Evolutionary conservation across 2,329 filamentous ascomycete species (phyloP).

Genomic region (Trichoderma harzianum): DNA sequence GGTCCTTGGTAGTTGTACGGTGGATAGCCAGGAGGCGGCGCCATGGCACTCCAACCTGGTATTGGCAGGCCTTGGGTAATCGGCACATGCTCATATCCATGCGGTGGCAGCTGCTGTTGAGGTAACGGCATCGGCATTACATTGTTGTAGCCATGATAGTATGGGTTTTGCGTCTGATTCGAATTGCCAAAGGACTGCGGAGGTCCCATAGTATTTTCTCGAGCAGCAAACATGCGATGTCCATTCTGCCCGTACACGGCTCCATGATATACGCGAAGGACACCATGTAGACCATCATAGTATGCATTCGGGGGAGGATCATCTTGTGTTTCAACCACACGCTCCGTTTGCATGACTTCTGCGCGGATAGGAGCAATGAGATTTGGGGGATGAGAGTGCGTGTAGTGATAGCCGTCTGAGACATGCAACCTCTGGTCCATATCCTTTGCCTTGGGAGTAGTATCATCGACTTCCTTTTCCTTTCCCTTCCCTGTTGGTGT

Average conservation of each 20-base stretch:
- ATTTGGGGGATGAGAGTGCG: constrained; percentile 39
- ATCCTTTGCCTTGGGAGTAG: neutral
- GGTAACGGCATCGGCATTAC: constrained; percentile 18
- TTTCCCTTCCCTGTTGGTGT: neutral
- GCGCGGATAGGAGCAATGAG: constrained; percentile 47
- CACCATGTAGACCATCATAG: constrained; percentile 49
- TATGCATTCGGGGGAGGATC: constrained; percentile 60
- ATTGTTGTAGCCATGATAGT: constrained; percentile 38
- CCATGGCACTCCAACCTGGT: constrained; percentile 24
- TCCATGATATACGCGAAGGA: constrained; percentile 57
- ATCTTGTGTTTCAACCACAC: constrained; percentile 48
- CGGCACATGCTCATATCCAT: constrained; percentile 28
- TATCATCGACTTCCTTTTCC: neutral
- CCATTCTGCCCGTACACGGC: constrained; percentile 49
- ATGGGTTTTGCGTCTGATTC: constrained; percentile 43
- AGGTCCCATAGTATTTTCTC: constrained; percentile 29
- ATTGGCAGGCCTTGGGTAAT: constrained; percentile 31
- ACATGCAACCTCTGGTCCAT: constrained; percentile 17
- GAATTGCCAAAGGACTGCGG: constrained; percentile 42
- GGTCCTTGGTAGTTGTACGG: neutral
- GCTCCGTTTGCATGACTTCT: constrained; percentile 53
- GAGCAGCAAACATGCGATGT: constrained; percentile 46
- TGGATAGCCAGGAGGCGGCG: constrained; percentile 23
- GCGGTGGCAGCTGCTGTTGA: neutral
- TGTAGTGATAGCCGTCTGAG: constrained; percentile 29